Percentiles rank a stretch among this genome's conserved stretches.
Evolutionary conservation across 2,329 filamentous ascomycete genomes (phyloP).

Genomic region (Epichloe coenophiala): DNA sequence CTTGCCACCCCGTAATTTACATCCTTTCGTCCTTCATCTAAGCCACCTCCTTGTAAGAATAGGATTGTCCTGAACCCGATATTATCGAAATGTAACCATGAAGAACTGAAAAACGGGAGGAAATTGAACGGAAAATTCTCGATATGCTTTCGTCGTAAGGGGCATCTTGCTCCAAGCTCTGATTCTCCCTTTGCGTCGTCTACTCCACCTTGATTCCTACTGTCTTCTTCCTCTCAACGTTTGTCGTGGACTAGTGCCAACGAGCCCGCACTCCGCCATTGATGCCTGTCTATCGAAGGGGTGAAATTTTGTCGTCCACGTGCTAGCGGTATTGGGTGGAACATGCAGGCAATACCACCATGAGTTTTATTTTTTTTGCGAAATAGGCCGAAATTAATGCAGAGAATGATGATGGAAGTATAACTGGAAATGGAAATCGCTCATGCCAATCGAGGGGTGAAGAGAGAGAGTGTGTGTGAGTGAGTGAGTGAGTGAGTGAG

Average conservation of each 20-base stretch:
- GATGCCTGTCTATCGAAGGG: neutral
- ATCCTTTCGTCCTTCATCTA: neutral
- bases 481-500: no score
- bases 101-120: neutral
- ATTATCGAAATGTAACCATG: neutral
- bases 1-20: neutral
- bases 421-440: no score
- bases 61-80: neutral
- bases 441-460: no score
- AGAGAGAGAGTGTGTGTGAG: no score
- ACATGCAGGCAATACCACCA: no score
- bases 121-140: neutral
- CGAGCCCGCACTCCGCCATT: neutral
- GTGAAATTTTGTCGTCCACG: no score
- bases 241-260: neutral
- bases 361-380: no score
- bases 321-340: no score
- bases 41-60: neutral
- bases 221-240: neutral
- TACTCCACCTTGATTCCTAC: neutral
- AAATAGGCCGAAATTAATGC: no score
- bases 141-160: neutral
- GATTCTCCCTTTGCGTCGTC: neutral
- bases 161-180: neutral
- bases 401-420: no score